Evolutionary conservation across 2,329 filamentous ascomycete species (phyloP).

Genomic region (Thelonectria discophora): DNA sequence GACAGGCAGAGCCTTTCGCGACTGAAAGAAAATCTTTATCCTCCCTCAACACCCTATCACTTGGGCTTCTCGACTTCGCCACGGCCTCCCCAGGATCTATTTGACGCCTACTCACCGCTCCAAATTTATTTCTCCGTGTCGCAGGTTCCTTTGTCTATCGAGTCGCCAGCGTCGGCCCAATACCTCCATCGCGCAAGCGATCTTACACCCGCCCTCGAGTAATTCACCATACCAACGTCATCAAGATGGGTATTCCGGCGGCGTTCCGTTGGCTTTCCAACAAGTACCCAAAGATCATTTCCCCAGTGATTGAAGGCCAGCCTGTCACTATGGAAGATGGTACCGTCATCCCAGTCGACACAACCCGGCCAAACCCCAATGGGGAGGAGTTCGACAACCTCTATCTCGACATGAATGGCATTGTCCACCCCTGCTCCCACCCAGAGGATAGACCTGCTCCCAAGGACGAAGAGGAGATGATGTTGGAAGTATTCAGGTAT

Average conservation of each 20-base stretch:
- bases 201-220: constrained; percentile 16
- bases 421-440: constrained; percentile 98
- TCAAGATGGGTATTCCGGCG: constrained; percentile 88
- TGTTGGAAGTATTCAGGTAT: constrained; percentile 97
- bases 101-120: constrained; percentile 12
- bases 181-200: constrained; percentile 17
- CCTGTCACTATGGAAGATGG: constrained; percentile 84
- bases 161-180: background rate
- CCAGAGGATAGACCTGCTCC: constrained; percentile 92
- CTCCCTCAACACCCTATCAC: no score
- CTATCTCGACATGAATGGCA: constrained; percentile 99
- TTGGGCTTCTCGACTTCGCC: background rate
- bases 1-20: no score
- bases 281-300: constrained; percentile 98
- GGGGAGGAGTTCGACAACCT: constrained; percentile 98
- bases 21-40: no score
- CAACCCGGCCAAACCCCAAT: constrained; percentile 88
- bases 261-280: constrained; percentile 96
- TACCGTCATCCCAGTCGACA: constrained; percentile 83
- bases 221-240: background rate
- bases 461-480: constrained; percentile 98
- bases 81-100: constrained; percentile 2
- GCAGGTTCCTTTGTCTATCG: constrained; percentile 17
- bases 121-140: background rate
- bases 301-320: constrained; percentile 85